Base-by-base conservation (phyloP, 805 yeast species). In the Myxozyma vanderwaltii region DNA sequence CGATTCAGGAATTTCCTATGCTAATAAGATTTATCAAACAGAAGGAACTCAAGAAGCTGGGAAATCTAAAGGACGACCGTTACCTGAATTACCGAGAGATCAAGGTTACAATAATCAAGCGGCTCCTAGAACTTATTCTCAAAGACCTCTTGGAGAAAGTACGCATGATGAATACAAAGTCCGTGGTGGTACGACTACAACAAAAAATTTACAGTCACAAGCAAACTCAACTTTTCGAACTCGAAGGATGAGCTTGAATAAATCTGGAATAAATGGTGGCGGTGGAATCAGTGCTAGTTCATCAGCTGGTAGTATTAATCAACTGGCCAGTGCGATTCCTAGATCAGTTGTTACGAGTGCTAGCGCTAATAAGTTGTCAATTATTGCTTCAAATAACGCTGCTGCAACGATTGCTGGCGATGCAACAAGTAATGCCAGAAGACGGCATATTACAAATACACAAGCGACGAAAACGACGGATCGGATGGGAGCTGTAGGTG, bases 1-100 rank as follows among this genome's bases (percentile, higher is more conserved):
- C 13, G 52, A 48, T 21, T 23, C 43, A 10, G 43, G 48, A 13
- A 44, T 38, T 13, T 2, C 27, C 2, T 31, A 26, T 3, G 29
- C 21, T 45, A 27, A 24, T 41, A 51, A 39, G 33, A 44, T 51
- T 13, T 41, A 51, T 27, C 26, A 15, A 12, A 2, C 35, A 26
- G 44, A 21, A 36, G 43, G 8, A 1, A 13, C 33, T 10, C 17
- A 31, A 29, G 8, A 23, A 27, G 13, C 44, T 19, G 29, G 47
- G n/a, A n/a, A n/a, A n/a, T n/a, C n/a, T n/a, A n/a, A 44, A 36
- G 51, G 40, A 13, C 46, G 61, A 7, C 61, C 61, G 26, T 38
- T 58, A 33, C 61, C 61, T 19, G 61, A 39, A 27, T 47, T 56
- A 1, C 59, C 58, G 6, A 4, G 10, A 38, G 19, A 1, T 38